Evolutionary conservation across 345 rosid species (phyloP), one percentile per base, ranked within the genome.

Genomic region (Brassica rapa): DNA sequence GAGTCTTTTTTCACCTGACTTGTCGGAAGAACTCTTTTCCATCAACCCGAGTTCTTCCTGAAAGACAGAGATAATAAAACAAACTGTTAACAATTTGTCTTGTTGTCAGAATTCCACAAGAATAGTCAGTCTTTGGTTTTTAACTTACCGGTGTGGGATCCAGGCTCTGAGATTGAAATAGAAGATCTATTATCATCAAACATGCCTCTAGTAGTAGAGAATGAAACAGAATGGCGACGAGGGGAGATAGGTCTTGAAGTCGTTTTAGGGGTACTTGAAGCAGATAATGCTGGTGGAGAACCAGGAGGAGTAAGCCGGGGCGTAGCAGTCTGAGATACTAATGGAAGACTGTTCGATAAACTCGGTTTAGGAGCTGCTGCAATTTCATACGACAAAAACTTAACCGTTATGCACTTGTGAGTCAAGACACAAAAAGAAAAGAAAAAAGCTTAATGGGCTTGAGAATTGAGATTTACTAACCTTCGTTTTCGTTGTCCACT

Each of bases 21-120:
- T 90, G 95, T 35, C 97, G 92, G 85, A 94, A 94, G 85, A 94
- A 92, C 78, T 92, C 98, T 83, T 91, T 94, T 69, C 98, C 98
- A 35, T 92, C 98, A 41, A 92, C 92, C 60, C 97, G 88, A 73
- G 97, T 85, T 75, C 90, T 82, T 24, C 88, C 97, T 92, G 90
- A 77, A 39, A 35, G 0, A 8, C 46, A 64, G 14, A 63, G 25
- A 27, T 2, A 12, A 37, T 49, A 64, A 43, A 35, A 24, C 25
- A 70, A 21, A 70, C 23, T 6, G 0, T 73, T 49, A 6, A 3
- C 4, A 29, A 32, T 5, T 5, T 1, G 19, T 51, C 1, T 12
- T 8, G 4, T 37, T 16, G 60, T 6, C 46, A 25, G 2, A 73
- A 51, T 1, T 0, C 24, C 0, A 62, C 14, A 68, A 33, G 66